Evolutionary conservation across 2,329 filamentous ascomycete species (phyloP).

Genomic region (Exophiala aquamarina): DNA sequence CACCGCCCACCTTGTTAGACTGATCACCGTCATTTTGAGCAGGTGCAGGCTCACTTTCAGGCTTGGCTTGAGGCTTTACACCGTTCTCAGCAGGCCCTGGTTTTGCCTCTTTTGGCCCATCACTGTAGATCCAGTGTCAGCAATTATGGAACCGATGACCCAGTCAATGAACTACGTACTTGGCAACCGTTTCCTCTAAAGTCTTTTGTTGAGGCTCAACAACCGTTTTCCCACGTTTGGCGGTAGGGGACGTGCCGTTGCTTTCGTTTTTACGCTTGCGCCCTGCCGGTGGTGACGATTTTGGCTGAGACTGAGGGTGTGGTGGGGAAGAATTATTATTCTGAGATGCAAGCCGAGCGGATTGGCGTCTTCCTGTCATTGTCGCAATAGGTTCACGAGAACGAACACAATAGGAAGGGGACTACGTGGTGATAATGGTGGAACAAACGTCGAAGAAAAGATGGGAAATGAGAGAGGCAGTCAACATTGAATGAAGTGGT

Average conservation of each 20-base stretch:
- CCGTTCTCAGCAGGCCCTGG: constrained; percentile 6
- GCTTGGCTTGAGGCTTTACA: constrained; percentile 9
- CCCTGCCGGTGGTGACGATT: constrained; percentile 31
- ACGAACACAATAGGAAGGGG: constrained; percentile 2
- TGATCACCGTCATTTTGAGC: neutral
- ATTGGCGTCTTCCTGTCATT: constrained; percentile 29
- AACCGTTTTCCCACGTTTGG: constrained; percentile 42
- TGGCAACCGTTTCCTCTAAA: constrained; percentile 29
- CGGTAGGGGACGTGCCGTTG: constrained; percentile 20
- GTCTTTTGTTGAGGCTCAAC: constrained; percentile 30
- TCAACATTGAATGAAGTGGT: too few species aligned
- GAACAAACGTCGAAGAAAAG: neutral
- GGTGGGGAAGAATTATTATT: constrained; percentile 30
- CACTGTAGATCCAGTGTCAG: constrained; percentile 14
- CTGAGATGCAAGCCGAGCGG: constrained; percentile 43
- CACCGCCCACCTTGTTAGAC: neutral
- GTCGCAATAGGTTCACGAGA: neutral
- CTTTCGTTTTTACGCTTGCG: constrained; percentile 41
- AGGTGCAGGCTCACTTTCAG: neutral
- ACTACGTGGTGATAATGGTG: too few species aligned
- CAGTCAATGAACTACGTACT: constrained; percentile 15
- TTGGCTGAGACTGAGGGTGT: constrained; percentile 12
- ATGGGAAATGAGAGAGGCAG: neutral
- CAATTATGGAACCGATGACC: neutral
- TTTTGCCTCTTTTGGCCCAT: constrained; percentile 7